phyloP scores from a whole-genome alignment of 495 filamentous ascomycete genomes.

The Aspergillus nidulans region DNA sequence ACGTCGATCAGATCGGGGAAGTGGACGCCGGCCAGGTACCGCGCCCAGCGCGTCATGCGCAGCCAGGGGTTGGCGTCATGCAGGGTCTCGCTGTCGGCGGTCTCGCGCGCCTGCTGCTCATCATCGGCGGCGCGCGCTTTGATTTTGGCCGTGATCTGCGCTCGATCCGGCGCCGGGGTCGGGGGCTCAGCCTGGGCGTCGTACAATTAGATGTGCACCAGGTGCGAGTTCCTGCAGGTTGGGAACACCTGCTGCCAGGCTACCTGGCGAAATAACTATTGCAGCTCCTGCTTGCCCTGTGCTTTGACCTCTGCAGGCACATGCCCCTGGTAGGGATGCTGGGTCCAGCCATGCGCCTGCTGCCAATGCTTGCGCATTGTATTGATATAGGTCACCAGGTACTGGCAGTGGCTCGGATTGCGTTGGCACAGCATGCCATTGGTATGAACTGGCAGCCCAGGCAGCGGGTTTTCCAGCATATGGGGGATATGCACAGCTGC shows the following conservation, averaged over 20 bases:
- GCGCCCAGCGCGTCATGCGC: slow-evolving; percentile 5
- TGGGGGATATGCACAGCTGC: no score
- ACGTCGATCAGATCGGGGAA: background rate
- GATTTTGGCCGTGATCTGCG: background rate
- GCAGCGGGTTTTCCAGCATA: no score
- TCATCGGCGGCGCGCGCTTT: background rate
- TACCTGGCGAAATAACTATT: background rate
- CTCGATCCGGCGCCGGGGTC: background rate
- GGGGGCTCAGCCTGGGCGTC: background rate
- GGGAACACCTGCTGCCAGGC: slow-evolving; percentile 1
- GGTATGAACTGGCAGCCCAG: no score
- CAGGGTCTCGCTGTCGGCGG: background rate
- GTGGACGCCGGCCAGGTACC: background rate
- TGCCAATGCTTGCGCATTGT: background rate
- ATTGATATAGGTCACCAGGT: background rate
- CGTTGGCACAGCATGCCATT: no score
- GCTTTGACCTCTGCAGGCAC: background rate
- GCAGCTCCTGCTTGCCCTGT: background rate
- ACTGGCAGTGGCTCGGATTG: no score
- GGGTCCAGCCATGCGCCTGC: background rate
- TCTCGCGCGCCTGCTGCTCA: slow-evolving; percentile 3
- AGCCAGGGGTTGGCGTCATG: slow-evolving; percentile 12
- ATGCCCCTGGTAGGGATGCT: background rate
- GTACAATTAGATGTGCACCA: background rate
- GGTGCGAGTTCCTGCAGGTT: background rate